Evolutionary conservation across 768 basidiomycete species (phyloP).

Genomic region (Suillus sp.): DNA sequence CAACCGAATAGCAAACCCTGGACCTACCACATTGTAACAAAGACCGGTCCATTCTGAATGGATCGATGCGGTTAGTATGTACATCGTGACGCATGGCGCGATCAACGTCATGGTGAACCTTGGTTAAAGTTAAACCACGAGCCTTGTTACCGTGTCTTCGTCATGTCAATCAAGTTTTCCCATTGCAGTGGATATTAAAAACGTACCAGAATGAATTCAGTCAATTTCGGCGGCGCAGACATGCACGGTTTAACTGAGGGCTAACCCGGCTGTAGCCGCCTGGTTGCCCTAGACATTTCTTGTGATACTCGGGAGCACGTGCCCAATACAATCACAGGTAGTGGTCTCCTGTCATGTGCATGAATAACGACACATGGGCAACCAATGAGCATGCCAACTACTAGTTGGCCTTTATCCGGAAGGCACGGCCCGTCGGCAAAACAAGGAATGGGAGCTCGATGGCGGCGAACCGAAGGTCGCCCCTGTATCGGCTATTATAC

Average conservation of each 20-base stretch:
- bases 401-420: neutral
- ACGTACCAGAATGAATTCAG: conserved; percentile 1
- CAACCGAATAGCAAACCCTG: neutral
- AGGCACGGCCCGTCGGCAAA: conserved; percentile 6
- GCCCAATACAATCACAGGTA: neutral
- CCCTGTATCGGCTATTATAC: neutral
- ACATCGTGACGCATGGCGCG: neutral
- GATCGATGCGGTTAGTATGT: neutral
- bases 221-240: neutral
- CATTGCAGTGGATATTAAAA: conserved; percentile 6
- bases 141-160: neutral
- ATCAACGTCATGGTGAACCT: neutral
- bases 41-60: neutral
- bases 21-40: neutral
- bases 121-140: neutral
- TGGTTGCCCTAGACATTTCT: neutral
- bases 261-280: neutral
- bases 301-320: neutral
- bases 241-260: neutral
- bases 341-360: neutral
- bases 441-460: neutral
- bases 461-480: neutral
- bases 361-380: neutral
- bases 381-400: neutral
- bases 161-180: no score